phyloP scores from a whole-genome alignment of 2,329 filamentous ascomycete genomes.

The Alternaria novae-zelandiae region DNA sequence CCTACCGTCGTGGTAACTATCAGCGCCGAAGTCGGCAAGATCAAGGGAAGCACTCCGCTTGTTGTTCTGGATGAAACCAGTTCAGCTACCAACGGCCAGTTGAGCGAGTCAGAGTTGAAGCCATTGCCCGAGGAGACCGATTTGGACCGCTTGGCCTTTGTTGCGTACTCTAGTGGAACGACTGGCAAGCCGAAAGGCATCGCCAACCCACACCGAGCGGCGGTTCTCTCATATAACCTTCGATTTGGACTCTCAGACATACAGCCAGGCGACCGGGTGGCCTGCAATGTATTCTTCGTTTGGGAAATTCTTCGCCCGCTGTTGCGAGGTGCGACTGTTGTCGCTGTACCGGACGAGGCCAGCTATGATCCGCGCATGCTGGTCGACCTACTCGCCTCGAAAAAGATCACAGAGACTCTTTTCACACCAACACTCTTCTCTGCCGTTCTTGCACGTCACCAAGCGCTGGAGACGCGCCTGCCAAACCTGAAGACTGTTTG shows the following conservation, averaged over 20 bases:
- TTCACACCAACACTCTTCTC: constrained; percentile 83
- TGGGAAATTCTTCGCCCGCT: constrained; percentile 84
- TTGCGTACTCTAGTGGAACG: constrained; percentile 81
- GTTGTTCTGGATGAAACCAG: constrained; percentile 66
- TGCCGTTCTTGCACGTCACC: constrained; percentile 73
- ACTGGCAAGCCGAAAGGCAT: constrained; percentile 84
- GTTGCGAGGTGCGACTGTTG: constrained; percentile 75
- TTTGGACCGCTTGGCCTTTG: constrained; percentile 76
- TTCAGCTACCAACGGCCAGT: constrained; percentile 27
- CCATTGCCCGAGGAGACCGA: constrained; percentile 69
- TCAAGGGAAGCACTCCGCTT: constrained; percentile 68
- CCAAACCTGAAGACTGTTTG: constrained; percentile 73
- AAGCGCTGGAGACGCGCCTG: constrained; percentile 67
- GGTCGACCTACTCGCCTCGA: constrained; percentile 70
- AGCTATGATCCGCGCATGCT: constrained; percentile 80
- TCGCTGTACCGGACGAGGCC: constrained; percentile 75
- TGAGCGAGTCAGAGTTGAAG: constrained; percentile 54
- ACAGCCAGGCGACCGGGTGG: constrained; percentile 74
- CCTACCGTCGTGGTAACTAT: constrained; percentile 75
- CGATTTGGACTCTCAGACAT: constrained; percentile 74
- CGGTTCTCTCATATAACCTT: constrained; percentile 75
- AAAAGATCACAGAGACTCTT: constrained; percentile 76
- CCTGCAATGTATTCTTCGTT: constrained; percentile 88
- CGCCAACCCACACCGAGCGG: constrained; percentile 76
- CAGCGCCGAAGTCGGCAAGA: constrained; percentile 67